Evolutionary conservation across 768 basidiomycete genomes (phyloP), one percentile per base, ranked within the genome.

Genomic region (Naematelia encephala): DNA sequence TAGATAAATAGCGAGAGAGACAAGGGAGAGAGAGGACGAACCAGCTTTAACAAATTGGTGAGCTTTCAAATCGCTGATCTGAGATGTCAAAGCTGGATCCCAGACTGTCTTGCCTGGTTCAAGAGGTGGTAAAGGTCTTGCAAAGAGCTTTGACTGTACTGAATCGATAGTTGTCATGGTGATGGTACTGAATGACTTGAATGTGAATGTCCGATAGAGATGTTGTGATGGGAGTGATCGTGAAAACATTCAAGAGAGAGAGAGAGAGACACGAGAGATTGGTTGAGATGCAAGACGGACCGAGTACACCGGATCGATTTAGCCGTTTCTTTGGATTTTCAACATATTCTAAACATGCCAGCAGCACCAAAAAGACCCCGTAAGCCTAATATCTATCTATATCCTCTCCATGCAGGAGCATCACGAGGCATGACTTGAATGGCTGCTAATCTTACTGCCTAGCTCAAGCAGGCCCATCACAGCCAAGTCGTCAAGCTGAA

Each of bases 21-120:
- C 12, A 43, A 19, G 11, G 39, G 22, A 49, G 16, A 3, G 19
- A 27, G 1, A n/a, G 2, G 22, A 64, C 70, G 54, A 55, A 72
- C 70, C 63, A n/a, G 70, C 70, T 25, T 66, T 61, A 34, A 68
- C 63, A 58, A 53, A 70, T 44, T 56, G 50, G 47, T 73, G 66
- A 51, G 64, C 71, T n/a, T 62, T 59, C 21, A 69, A 29, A 19
- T 49, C 54, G 1, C 54, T 27, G 49, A 75, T 75, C n/a, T 42
- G 42, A 25, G 60, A 50, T 0, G 63, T 62, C 44, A 75, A 54
- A 3, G 48, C 27, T 22, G 59, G 51, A 30, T 64, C 66, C 44
- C 63, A 73, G 19, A 73, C 73, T 27, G 61, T 70, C 23, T 54
- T 67, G 5, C 68, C 68, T 4, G 73, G 73, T 55, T 71, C 69